Evolutionary conservation across 306 rosid genomes (phyloP).

Genomic region (Fragaria vesca): DNA sequence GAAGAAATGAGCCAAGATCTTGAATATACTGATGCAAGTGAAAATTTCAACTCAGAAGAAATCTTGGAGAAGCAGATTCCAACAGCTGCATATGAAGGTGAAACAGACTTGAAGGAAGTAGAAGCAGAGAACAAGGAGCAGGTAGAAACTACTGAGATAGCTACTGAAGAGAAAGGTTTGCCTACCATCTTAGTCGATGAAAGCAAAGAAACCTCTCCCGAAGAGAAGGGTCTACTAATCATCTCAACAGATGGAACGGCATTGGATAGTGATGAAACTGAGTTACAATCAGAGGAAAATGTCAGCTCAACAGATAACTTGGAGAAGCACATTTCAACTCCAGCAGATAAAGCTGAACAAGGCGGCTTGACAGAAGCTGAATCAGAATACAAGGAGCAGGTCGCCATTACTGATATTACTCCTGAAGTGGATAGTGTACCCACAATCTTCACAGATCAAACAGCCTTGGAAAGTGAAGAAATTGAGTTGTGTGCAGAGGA

Average conservation of each 20-base stretch:
- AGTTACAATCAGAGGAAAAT: neutral
- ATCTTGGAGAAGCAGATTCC: constrained; percentile 13
- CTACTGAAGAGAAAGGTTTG: neutral
- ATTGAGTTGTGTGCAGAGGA: constrained; percentile 17
- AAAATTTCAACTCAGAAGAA: constrained; percentile 7
- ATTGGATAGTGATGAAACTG: neutral
- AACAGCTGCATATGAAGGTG: neutral
- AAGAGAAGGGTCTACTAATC: constrained; percentile 13
- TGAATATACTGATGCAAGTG: neutral
- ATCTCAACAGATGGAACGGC: neutral
- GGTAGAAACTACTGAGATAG: neutral
- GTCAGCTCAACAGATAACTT: constrained; percentile 5
- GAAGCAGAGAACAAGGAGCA: constrained; percentile 13
- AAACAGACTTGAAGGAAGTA: constrained; percentile 18
- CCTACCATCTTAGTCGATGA: constrained; percentile 2
- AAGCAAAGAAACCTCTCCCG: neutral
- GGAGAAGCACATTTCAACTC: neutral
- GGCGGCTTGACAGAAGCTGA: neutral
- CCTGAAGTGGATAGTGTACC: neutral
- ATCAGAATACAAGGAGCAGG: neutral
- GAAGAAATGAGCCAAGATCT: neutral
- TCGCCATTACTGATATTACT: neutral
- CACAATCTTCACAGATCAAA: neutral
- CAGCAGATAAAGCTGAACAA: neutral
- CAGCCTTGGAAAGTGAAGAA: neutral